These are phyloP conservation scores for Arctium minus DNA, from an alignment of 129 eudicot genomes.

Conservation along the genomic window DNA sequence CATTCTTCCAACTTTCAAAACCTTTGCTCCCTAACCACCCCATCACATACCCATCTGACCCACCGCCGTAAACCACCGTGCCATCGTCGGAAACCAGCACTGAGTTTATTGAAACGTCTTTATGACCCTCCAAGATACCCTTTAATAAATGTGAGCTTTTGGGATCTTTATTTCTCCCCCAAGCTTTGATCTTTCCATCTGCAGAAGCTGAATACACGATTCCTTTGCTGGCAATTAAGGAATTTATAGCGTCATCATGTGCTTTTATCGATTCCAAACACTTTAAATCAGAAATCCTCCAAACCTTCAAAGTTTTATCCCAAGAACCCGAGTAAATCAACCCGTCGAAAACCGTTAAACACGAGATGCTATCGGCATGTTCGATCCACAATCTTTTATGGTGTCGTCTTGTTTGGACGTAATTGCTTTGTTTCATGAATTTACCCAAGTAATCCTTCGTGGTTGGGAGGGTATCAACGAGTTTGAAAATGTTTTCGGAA, in stretches of 20 bases:
- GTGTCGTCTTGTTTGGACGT: constrained; percentile 73
- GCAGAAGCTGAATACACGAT: constrained; percentile 73
- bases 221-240: constrained; percentile 43
- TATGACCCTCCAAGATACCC: constrained; percentile 80
- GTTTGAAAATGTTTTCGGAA: constrained; percentile 63
- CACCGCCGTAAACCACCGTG: constrained; percentile 64
- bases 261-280: constrained; percentile 91
- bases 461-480: constrained; percentile 71
- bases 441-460: constrained; percentile 74
- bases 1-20: constrained; percentile 51
- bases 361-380: constrained; percentile 80
- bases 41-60: constrained; percentile 77
- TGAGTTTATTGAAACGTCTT: constrained; percentile 66
- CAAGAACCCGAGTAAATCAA: constrained; percentile 91
- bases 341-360: constrained; percentile 67
- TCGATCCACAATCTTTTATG: constrained; percentile 82
- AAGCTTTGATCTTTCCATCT: constrained; percentile 81
- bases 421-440: constrained; percentile 80
- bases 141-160: constrained; percentile 43
- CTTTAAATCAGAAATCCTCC: constrained; percentile 74
- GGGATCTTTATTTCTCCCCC: constrained; percentile 47
- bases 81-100: constrained; percentile 61
- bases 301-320: constrained; percentile 88
- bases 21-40: constrained; percentile 61
- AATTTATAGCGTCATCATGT: constrained; percentile 86